Percentiles rank a stretch among this genome's conserved stretches.
These are phyloP conservation scores for Neurospora sp. DNA, from an alignment of 495 filamentous ascomycete species.

Conservation along the genomic window DNA sequence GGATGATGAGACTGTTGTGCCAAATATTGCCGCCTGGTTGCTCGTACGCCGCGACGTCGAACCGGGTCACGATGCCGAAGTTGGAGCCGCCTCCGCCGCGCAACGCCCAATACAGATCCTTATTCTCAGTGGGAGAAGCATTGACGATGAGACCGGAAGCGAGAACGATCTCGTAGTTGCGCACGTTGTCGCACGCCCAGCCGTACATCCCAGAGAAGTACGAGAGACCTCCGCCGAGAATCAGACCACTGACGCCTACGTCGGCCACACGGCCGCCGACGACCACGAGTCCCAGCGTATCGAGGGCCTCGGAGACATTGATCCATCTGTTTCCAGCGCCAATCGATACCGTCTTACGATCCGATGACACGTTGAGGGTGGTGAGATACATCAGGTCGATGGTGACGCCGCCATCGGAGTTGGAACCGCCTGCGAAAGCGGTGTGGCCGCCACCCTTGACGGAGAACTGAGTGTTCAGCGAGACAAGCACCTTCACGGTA, in stretches of 20 bases:
- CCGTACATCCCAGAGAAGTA: conserved; percentile 19
- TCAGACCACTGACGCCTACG: conserved; percentile 51
- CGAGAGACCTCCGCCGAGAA: conserved; percentile 47
- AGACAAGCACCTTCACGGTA: conserved; percentile 22
- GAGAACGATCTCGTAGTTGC: conserved; percentile 38
- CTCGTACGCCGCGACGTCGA: conserved; percentile 20
- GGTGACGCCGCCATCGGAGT: conserved; percentile 43
- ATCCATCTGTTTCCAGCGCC: conserved; percentile 42
- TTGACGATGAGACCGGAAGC: conserved; percentile 37
- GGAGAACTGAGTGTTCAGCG: conserved; percentile 32
- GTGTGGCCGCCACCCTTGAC: conserved; percentile 45
- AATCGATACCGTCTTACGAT: conserved; percentile 27
- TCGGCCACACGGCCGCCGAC: conserved; percentile 44
- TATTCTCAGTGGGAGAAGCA: conserved; percentile 28
- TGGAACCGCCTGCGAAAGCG: conserved; percentile 37
- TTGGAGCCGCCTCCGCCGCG: conserved; percentile 49
- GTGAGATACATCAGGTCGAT: conserved; percentile 43
- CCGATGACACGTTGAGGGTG: conserved; percentile 22
- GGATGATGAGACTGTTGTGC: conserved; percentile 11
- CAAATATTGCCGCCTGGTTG: conserved; percentile 15
- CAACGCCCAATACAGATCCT: conserved; percentile 48
- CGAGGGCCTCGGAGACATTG: conserved; percentile 43
- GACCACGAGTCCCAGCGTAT: conserved; percentile 34
- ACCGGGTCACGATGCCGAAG: conserved; percentile 44
- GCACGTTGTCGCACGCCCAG: conserved; percentile 30